Percentiles rank a stretch among this genome's conserved stretches.
Conservation (phyloP, 257 asterid species). For the Capsicum baccatum region DNA sequence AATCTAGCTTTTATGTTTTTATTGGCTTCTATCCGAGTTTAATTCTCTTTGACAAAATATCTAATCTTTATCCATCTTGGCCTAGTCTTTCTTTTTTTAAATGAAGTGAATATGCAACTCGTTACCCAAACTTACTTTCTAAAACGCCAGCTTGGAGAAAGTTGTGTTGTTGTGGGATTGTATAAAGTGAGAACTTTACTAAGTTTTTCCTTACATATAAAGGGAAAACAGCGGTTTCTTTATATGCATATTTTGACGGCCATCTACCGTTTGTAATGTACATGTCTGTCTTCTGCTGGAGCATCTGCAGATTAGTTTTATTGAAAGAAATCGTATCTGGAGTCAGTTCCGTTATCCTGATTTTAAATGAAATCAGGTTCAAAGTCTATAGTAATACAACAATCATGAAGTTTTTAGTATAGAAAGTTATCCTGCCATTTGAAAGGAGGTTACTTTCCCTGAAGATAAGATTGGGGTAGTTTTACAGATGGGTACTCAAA, state of each 20-base stretch:
- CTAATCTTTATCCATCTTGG: not conserved
- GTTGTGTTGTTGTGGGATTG: constrained; percentile 10
- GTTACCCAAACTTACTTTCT: not conserved
- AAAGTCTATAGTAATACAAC: not conserved
- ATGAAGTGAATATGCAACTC: not conserved
- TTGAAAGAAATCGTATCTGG: constrained; percentile 15
- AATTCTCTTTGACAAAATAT: not conserved
- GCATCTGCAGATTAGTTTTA: constrained; percentile 17
- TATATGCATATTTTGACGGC: not conserved
- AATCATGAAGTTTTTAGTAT: not conserved
- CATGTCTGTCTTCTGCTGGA: constrained; percentile 2
- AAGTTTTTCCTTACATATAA: not conserved
- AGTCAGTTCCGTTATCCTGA: constrained; percentile 6
- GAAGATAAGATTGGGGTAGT: not conserved
- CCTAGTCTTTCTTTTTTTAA: not conserved
- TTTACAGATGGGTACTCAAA: not conserved
- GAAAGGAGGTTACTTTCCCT: constrained; percentile 15
- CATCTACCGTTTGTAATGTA: constrained; percentile 1
- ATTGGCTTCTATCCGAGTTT: not conserved
- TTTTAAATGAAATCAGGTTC: not conserved
- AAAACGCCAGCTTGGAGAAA: constrained; percentile 5
- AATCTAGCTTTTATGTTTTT: not conserved
- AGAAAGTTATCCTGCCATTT: not conserved
- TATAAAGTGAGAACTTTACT: not conserved
- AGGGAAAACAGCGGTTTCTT: not conserved